Base-by-base conservation (phyloP, 805 yeast genomes). In the Yamadazyma phyllophila region DNA sequence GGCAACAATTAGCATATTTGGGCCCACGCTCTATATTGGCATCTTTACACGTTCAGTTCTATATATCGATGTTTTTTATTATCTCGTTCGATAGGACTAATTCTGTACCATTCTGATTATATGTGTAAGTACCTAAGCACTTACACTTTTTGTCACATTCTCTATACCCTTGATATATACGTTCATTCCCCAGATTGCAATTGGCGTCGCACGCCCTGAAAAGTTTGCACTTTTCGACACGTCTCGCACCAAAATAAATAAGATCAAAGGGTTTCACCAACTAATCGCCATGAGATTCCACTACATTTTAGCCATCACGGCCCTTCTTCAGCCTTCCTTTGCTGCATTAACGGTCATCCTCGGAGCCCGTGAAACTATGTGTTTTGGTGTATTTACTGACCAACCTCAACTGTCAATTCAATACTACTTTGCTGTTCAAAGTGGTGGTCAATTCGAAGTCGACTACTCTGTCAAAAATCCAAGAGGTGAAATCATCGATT, bases 391-490 rank as follows among this genome's bases (percentile, higher is more conserved):
- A 27, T 78, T 82, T 61, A 85, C 89, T 45, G 76, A 77, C 42
- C 69, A 76, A 49, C 78, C 79, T 4, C 73, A 76, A 54, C 69
- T 85, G 39, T 80, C 76, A 49, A 74, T 89, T 46, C 84, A 85
- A 33, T 88, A 81, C 63, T 84, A 86, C 62, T 88, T 87, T 73
- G 88, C 95, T 12, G 96, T 89, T 53, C 85, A 85, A 67, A 69
- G 83, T 29, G 94, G 91, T 45, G 89, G 94, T 14, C 69, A 85
- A 32, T 86, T 84, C 58, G 96, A 88, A 61, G 83, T 85, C 44
- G 94, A 87, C 61, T 88, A 88, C 66, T 65, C 73, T 32, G 70
- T 83, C 45, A 71, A 68, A 53, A 77, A 77, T 33, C 94, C 94
- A 11, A 67, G 69, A 43, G 81, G 81, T 27, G 73, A 71, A 38